Base-by-base conservation (phyloP, 345 rosid species). In the Zanthoxylum bungeanum region DNA sequence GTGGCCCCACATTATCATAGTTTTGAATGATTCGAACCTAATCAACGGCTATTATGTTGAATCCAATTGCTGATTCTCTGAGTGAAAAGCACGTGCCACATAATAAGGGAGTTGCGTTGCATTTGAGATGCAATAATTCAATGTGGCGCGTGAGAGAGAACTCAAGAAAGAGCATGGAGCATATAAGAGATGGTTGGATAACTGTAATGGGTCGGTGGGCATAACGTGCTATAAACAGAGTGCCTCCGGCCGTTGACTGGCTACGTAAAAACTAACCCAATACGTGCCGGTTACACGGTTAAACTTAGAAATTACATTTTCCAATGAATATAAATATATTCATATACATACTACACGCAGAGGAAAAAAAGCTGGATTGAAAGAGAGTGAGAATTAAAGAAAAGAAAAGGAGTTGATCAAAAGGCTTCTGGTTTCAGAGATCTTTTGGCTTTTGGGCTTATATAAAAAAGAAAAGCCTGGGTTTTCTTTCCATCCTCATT, bases 261-360 rank as follows among this genome's bases (percentile, higher is more conserved):
- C 22, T 24, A 17, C 6, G 64, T 58, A 10, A 62, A 57, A 19
- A 68, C 65, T 58, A 2, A 69, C 12, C 21, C 53, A 67, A 73
- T 82, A 73, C 78, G 80, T 70, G 84, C 67, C 82, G 77, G 86
- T 78, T 64, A 75, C 50, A 7, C 10, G 34, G 78, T 62, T 36
- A 71, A 70, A 65, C 49, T 19, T 16, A 3, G 46, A 0, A 51
- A 42, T 66, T 69, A 66, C 57, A 78, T 68, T 74, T 77, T 75
- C 78, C 76, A 74, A 65, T 19, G 63, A 53, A 70, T 62, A 73
- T 75, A 75, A 60, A 72, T 75, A 72, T 75, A 44, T 75, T 47
- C 47, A 5, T 30, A n/a, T 30, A 7, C 21, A 16, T 25, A 49
- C 36, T n/a, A 52, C 39, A 73, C 31, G 40, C 40, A 71, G 76